Evolutionary conservation across 331 rosid species (phyloP).

Genomic region (Malus hybrid): DNA sequence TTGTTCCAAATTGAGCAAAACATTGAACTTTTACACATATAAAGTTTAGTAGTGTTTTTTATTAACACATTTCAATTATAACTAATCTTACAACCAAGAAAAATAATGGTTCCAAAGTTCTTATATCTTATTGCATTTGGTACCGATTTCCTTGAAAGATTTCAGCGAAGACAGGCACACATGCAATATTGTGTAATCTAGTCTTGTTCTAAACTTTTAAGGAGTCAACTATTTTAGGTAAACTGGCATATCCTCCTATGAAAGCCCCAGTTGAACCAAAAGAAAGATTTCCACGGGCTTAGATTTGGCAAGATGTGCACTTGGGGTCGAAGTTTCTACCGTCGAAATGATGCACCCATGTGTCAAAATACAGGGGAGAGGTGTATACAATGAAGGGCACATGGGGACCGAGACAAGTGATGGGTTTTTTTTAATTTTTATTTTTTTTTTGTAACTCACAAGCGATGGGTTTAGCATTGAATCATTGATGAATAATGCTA

Average conservation of each 20-base stretch:
- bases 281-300: neutral
- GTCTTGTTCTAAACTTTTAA: neutral
- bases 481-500: too few relatives aligned
- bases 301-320: conserved; percentile 20
- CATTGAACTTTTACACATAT: neutral
- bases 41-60: neutral
- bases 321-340: neutral
- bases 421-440: neutral
- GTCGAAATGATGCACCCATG: neutral
- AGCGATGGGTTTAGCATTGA: neutral
- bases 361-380: neutral
- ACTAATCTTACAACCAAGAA: neutral
- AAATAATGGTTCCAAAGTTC: neutral
- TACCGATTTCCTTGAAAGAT: neutral
- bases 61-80: neutral
- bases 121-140: neutral
- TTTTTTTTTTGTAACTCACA: too few relatives aligned
- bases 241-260: neutral
- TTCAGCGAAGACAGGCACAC: neutral
- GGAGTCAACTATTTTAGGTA: conserved; percentile 2
- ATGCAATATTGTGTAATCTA: neutral
- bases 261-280: neutral
- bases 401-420: conserved; percentile 16
- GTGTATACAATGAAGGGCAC: conserved; percentile 26
- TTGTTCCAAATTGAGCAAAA: neutral